Conservation (phyloP, 768 basidiomycete genomes). For the Pisolithus tinctorius region DNA sequence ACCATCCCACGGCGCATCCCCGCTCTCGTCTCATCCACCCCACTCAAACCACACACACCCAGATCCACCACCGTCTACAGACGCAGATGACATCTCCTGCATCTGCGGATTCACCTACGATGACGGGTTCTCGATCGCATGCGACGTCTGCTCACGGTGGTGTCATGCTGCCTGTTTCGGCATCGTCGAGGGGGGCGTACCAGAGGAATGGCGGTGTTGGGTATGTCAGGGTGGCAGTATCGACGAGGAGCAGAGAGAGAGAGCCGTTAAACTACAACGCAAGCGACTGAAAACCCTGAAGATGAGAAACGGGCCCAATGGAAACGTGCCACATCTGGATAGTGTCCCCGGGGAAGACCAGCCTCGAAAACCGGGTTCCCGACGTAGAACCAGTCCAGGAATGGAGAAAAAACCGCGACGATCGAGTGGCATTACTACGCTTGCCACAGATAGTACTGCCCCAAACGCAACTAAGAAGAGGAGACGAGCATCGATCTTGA, state of each 20-base stretch:
- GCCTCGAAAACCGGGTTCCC: constrained; percentile 19
- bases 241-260: constrained; percentile 39
- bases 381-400: constrained; percentile 32
- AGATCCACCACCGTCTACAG: constrained; percentile 17
- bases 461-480: constrained; percentile 30
- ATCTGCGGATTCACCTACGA: constrained; percentile 71
- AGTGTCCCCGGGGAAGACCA: constrained; percentile 6
- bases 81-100: constrained; percentile 53
- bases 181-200: constrained; percentile 50
- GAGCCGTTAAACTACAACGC: constrained; percentile 40
- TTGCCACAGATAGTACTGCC: constrained; percentile 27
- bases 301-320: constrained; percentile 21
- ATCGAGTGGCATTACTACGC: constrained; percentile 25
- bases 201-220: constrained; percentile 78
- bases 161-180: constrained; percentile 77
- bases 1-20: background rate
- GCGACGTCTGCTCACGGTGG: constrained; percentile 79
- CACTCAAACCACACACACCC: background rate
- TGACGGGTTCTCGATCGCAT: constrained; percentile 82
- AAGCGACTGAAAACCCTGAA: constrained; percentile 30
- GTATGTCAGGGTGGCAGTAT: constrained; percentile 42
- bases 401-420: constrained; percentile 33
- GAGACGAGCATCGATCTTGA: constrained; percentile 33
- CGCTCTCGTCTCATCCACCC: background rate
- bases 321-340: constrained; percentile 2